These are phyloP conservation scores for Acanthamoeba culbertsoni DNA, from an alignment of 208 protist species.

Conservation along the genomic window DNA sequence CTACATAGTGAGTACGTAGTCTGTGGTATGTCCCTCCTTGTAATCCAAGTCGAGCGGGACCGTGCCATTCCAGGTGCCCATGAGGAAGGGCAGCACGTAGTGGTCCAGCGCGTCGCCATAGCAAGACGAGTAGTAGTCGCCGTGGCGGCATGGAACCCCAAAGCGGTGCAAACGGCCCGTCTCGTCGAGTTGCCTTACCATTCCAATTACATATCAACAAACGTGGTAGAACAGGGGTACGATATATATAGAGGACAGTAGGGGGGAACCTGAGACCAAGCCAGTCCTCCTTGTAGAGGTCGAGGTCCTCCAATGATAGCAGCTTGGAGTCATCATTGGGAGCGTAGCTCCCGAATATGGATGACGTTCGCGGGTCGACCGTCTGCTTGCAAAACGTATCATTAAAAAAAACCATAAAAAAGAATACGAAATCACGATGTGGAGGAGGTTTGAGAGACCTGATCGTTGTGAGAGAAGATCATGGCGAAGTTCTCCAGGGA, in stretches of 20 bases:
- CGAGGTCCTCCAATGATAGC: conserved; percentile 8
- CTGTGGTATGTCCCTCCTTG: no score
- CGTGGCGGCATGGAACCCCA: conserved; percentile 23
- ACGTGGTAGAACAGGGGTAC: background rate
- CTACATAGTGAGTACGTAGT: no score
- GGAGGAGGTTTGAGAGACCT: no score
- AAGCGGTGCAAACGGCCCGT: conserved; percentile 3
- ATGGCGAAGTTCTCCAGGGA: conserved; percentile 48
- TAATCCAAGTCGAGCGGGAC: background rate
- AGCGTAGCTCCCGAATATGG: background rate
- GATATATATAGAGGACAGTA: background rate
- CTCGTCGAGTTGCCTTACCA: conserved; percentile 33
- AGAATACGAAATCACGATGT: no score
- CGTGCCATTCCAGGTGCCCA: background rate
- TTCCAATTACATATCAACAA: background rate
- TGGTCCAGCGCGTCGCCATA: background rate
- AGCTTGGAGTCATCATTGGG: background rate
- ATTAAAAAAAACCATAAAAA: no score
- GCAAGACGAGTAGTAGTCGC: conserved; percentile 47
- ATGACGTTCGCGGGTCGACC: background rate
- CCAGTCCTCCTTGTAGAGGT: conserved; percentile 63
- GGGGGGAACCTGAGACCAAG: conserved; percentile 19
- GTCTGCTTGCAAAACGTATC: background rate
- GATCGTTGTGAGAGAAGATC: conserved; percentile 34
- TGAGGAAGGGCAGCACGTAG: conserved; percentile 53